Evolutionary conservation across 257 asterid species (phyloP).

Genomic region (Buddleja alternifolia): DNA sequence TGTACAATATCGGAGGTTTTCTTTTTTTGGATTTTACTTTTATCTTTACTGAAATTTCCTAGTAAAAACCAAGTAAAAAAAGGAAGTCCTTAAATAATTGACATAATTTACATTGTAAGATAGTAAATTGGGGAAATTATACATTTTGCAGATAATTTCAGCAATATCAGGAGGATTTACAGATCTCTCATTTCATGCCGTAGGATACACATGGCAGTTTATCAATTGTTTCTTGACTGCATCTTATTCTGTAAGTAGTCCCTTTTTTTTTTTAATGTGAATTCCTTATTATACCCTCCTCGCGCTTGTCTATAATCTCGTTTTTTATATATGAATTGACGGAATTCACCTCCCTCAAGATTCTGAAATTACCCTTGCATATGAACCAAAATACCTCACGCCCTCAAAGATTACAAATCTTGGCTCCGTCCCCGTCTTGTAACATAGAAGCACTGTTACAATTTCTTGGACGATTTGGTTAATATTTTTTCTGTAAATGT

Average conservation of each 20-base stretch:
- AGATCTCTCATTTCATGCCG: slow-evolving; percentile 79
- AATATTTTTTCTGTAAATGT: background rate
- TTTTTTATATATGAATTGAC: too few species aligned
- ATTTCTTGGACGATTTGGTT: slow-evolving; percentile 11
- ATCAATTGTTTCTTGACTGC: slow-evolving; percentile 93
- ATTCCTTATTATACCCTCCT: background rate
- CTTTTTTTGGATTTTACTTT: background rate
- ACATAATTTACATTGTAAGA: background rate
- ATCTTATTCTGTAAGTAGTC: slow-evolving; percentile 83
- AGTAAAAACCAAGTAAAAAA: slow-evolving; percentile 2
- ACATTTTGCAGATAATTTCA: slow-evolving; percentile 78
- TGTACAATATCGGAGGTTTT: background rate
- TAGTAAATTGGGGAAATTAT: too few species aligned
- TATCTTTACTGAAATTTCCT: background rate
- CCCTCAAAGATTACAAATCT: too few species aligned
- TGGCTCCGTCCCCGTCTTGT: too few species aligned
- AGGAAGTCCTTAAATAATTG: background rate
- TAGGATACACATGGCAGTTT: slow-evolving; percentile 95
- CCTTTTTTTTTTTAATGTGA: slow-evolving; percentile 6
- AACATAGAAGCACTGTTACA: background rate
- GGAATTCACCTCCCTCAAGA: too few species aligned
- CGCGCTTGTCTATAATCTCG: too few species aligned
- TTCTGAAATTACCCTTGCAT: too few species aligned
- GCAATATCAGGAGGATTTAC: slow-evolving; percentile 97
- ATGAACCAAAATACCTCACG: too few species aligned